Base-by-base conservation (phyloP, 768 basidiomycete genomes). In the Chiua virens region DNA sequence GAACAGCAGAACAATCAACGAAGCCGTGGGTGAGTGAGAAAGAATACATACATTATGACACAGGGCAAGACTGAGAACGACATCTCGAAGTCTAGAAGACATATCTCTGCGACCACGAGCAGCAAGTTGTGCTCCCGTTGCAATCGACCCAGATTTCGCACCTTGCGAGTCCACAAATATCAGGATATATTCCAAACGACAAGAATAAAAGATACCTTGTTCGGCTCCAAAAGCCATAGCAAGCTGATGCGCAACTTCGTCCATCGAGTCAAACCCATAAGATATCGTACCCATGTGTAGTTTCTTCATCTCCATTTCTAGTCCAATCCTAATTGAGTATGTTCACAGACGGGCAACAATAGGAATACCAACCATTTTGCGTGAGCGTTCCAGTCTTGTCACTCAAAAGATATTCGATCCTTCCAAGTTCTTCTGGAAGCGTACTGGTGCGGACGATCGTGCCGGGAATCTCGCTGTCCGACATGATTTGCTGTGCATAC, bases 281-380 rank as follows among this genome's bases (percentile, higher is more conserved):
- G 92, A 95, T 81, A 98, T 92, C 2, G 97, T 99, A 5, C 97
- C 97, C 88, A 98, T 92, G 63, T 98, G 97, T 25, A 99, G 75
- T 67, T 97, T 99, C 77, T 88, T 94, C 89, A 98, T 90, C 71
- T 98, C 96, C 97, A 99, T 99, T 67, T 98, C 96, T 98, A 68
- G 20, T 13, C 25, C 5, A 27, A 32, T 17, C 5, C 23, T 6
- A 20, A 45, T 57, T 44, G 44, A 40, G 11, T 8, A 23, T 18
- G 28, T 22, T 11, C n/a, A 41, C 25, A 13, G 4, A 41, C 18
- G 11, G 8, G 28, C 32, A 10, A 22, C 5, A 39, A 42, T 36
- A 18, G 35, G 18, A 35, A 30, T 44, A 64, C 80, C 23, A 53
- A 93, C 95, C 96, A 65, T 99, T 99, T 68, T 98, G 91, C 0